Percentiles rank a stretch among this genome's conserved stretches.
Evolutionary conservation across 495 filamentous ascomycete species (phyloP).

Genomic region (Viridothelium virens): DNA sequence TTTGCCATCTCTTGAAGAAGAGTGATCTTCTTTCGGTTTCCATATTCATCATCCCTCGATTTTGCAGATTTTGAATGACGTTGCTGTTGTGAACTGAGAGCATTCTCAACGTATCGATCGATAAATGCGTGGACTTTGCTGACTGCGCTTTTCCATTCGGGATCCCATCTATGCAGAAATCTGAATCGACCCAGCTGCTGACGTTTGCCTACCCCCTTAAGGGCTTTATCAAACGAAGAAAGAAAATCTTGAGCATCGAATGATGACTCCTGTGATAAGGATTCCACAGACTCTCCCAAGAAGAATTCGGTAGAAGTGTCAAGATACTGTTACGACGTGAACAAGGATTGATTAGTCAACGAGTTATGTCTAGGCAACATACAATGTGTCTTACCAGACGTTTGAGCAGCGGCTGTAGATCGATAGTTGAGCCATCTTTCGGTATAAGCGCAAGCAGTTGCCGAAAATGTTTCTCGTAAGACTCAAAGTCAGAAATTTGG

Average conservation of each 20-base stretch:
- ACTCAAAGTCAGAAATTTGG: conserved; percentile 50
- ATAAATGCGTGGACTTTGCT: conserved; percentile 43
- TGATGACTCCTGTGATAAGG: neutral
- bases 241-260: neutral
- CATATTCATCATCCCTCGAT: conserved; percentile 13
- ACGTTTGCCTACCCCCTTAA: neutral
- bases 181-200: neutral
- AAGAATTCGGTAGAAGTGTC: neutral
- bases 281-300: neutral
- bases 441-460: conserved; percentile 42
- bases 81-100: conserved; percentile 12
- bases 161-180: neutral
- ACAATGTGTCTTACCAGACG: neutral
- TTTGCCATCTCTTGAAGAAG: conserved; percentile 59
- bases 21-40: conserved; percentile 42
- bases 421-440: conserved; percentile 42
- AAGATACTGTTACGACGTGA: neutral
- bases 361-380: neutral
- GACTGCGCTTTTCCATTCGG: neutral
- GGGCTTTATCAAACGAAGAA: neutral
- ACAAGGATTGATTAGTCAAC: neutral
- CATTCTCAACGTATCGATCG: conserved; percentile 35
- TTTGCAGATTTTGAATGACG: neutral
- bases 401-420: conserved; percentile 43
- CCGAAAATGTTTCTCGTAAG: conserved; percentile 53